Evolutionary conservation across 176 grass and related monocot genomes (phyloP), one percentile per base, ranked within the genome.

Genomic region (Avena eriantha): DNA sequence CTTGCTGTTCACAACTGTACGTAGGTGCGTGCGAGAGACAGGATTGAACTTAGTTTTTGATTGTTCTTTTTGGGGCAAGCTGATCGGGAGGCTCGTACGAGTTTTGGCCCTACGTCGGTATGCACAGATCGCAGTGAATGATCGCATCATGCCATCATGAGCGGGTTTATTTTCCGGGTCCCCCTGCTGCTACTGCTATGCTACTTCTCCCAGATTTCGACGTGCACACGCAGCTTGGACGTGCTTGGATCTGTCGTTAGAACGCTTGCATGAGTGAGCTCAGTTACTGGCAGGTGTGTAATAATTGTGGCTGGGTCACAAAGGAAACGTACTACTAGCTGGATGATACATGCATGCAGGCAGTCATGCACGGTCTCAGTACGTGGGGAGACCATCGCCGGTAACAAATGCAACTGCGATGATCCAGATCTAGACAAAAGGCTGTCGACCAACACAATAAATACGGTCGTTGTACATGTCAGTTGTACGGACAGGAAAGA

Each of bases 361-460:
- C n/a, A 31, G 29, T 67, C 33, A 31, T 15, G 29, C 29, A 29
- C 29, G 39, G 39, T 41, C 39, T 41, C 39, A 41, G 39, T 5
- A 41, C 43, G 70, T 73, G 12, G 71, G n/a, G 71, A 48, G 71
- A 73, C n/a, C 43, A 48, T 41, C 39, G 39, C 6, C 39, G 39
- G 71, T 63, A 36, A 72, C 36, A 2, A 33, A 49, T 48, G 76
- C 51, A 80, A 80, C 67, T 49, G 77, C 51, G 67, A 47, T 33
- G 63, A 14, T 66, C 36, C 21, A 46, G 71, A 83, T 88, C 86
- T 35, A 55, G 76, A 67, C 14, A 18, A 70, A 18, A 70, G 77
- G 31, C 35, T 68, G 70, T 64, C 71, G 24, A 54, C 3, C 48
- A 71, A 49, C 66, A 82, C 79, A 67, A 69, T 82, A 41, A 82